phyloP scores from a whole-genome alignment of 2,329 filamentous ascomycete genomes.

The Aureobasidium sp. region DNA sequence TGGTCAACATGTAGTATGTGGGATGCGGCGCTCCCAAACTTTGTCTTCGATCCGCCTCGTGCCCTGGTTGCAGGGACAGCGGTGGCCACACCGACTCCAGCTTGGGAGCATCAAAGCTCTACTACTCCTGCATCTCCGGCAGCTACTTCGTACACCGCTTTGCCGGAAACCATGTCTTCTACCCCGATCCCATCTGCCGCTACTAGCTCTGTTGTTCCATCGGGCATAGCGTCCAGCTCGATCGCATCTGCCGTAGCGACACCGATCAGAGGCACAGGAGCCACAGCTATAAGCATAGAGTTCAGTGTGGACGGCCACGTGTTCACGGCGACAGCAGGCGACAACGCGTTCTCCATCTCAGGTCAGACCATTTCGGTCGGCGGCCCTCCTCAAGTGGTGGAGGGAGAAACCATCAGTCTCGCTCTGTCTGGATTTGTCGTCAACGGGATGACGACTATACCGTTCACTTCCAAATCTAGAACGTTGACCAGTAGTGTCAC shows the following conservation, averaged over 20 bases:
- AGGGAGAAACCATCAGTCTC: conserved; percentile 19
- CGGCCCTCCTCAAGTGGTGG: conserved; percentile 6
- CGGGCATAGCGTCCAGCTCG: not conserved
- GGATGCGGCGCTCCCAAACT: conserved; percentile 26
- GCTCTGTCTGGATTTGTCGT: conserved; percentile 10
- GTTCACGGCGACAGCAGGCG: conserved; percentile 15
- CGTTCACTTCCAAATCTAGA: not conserved
- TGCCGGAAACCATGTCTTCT: conserved; percentile 1
- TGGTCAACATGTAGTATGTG: conserved; percentile 26
- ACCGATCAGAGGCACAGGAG: conserved; percentile 1
- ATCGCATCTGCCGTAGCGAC: not conserved
- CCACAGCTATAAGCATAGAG: conserved; percentile 9
- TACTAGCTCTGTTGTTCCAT: not conserved
- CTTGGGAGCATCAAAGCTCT: not conserved
- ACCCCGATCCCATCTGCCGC: not conserved
- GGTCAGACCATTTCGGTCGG: conserved; percentile 14
- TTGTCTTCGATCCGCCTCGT: conserved; percentile 28
- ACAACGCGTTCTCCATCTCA: conserved; percentile 13
- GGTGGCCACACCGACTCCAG: conserved; percentile 9
- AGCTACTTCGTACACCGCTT: conserved; percentile 11
- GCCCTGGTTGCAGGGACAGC: conserved; percentile 23
- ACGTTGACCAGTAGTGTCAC: not conserved
- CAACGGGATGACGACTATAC: conserved; percentile 15
- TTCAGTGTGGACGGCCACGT: conserved; percentile 1
- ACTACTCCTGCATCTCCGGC: conserved; percentile 16